Evolutionary conservation across 192 early-diverging fungal species (phyloP), one percentile per base, ranked within the genome.

Genomic region (Coemansia asiatica): DNA sequence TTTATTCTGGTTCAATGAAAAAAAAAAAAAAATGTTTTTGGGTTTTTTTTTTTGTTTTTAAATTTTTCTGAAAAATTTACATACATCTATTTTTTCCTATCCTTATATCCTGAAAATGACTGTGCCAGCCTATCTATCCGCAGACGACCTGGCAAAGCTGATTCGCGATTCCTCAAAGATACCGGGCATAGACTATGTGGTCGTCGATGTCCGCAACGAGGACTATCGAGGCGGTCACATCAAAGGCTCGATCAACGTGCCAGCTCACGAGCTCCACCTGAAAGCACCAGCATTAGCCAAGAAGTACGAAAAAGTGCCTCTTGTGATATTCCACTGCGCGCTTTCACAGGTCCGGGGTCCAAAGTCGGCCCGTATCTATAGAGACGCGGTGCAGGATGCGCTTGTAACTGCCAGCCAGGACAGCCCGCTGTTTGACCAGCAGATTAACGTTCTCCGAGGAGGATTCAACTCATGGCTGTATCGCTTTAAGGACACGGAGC

Each of bases 291-390:
- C 48, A 8, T 28, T 87, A 28, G 68, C 89, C 57, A 72, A 77
- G 16, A 63, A 88, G 51, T 88, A 89, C 71, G 58, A 59, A 36
- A 15, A 67, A 27, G 85, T 92, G 6, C 91, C 91, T 1, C 60
- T 76, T 23, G 64, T 97, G 4, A 81, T 90, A 64, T 95, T 97
- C 63, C 94, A 95, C 68, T 97, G 95, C 64, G 89, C 91, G 2
- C 69, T 94, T 21, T 95, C 92, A 19, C 94, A 95, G 81, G 85
- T 88, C 5, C 85, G 91, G 50, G 91, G 90, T 4, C 90, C 90
- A 62, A 91, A 89, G 63, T 84, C 85, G 16, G 91, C 91, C 2
- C 71, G 81, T 19, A 85, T 86, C 15, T 91, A 89, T 72, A 70
- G 57, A 0, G 86, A 89, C 28, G 68, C 80, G 4, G 60, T 85